Evolutionary conservation across 345 rosid species (phyloP).

Genomic region (Populus simonii): DNA sequence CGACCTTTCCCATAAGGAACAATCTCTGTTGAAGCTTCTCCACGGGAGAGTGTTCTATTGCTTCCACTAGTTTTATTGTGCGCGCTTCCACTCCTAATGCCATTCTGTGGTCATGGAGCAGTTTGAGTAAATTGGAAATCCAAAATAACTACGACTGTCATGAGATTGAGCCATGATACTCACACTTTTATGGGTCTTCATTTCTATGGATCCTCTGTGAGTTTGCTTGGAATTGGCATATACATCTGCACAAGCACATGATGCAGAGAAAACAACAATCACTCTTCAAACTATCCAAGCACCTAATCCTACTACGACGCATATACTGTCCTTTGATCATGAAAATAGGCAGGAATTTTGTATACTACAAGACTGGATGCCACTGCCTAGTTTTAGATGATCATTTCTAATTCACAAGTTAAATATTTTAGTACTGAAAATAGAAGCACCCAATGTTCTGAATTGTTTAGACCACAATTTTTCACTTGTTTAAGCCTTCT

Average conservation of each 20-base stretch:
- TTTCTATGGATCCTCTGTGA: conserved; percentile 45
- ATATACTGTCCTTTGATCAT: background rate
- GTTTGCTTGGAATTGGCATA: conserved; percentile 46
- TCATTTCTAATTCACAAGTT: background rate
- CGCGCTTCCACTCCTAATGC: conserved; percentile 32
- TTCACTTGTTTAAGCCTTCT: background rate
- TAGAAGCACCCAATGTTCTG: background rate
- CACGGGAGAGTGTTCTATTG: conserved; percentile 26
- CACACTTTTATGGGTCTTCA: conserved; percentile 42
- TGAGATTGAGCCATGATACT: conserved; percentile 24
- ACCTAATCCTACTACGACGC: background rate
- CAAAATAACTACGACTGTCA: conserved; percentile 4
- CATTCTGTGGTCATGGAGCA: conserved; percentile 38
- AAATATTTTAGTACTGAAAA: background rate
- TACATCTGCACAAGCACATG: conserved; percentile 43
- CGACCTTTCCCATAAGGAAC: conserved; percentile 48
- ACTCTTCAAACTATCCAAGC: background rate
- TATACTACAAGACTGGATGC: background rate
- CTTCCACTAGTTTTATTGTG: conserved; percentile 27
- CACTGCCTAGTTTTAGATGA: background rate
- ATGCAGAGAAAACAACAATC: conserved; percentile 3
- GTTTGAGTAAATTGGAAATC: conserved; percentile 10
- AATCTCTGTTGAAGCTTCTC: conserved; percentile 47
- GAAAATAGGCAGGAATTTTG: background rate
- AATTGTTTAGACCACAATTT: background rate